Base-by-base conservation (phyloP, 164 flowering plant genomes). In the Chloranthus sessilifolius region DNA sequence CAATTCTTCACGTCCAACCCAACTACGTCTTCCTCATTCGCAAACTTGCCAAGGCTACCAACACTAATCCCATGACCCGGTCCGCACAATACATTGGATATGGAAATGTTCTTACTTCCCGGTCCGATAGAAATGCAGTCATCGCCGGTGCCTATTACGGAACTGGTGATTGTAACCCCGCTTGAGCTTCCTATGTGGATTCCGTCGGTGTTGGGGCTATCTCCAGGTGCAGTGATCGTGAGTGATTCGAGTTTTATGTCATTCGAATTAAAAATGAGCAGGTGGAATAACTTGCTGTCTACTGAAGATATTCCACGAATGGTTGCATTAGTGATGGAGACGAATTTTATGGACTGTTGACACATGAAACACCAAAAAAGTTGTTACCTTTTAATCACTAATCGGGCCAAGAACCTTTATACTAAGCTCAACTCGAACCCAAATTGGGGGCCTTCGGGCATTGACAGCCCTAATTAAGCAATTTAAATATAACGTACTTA, bases 11-110 rank as follows among this genome's bases (percentile, higher is more conserved):
- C 64, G 0, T 19, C 33, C 1, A 77, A 10, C 0, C 74, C 73
- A 0, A 1, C n/a, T 0, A 77, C 79, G 9, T 56, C 45, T 5
- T 45, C 52, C 41, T 78, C 87, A 10, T 56, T 35, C 0, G 53
- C 48, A 14, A 5, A 20, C 25, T 40, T 43, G 7, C 79, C 79
- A 2, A 74, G 63, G 60, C 77, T 75, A 1, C 75, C 73, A 10
- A 71, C 44, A 40, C 41, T 33, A 21, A 50, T 50, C 11, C 28
- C 54, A 35, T 50, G 53, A 9, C 41, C 41, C 11, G 53, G 53
- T 21, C 41, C 41, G 17, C 42, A 35, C 14, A 20, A 31, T 22
- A 50, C 28, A 26, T 19, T 6, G 10, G 17, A 3, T 5, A 50
- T 50, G 2, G 12, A 35, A 3, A 36, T 23, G 26, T 50, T n/a